Evolutionary conservation across 169 alveolate genomes (phyloP).

Genomic region (Babesia sp.): DNA sequence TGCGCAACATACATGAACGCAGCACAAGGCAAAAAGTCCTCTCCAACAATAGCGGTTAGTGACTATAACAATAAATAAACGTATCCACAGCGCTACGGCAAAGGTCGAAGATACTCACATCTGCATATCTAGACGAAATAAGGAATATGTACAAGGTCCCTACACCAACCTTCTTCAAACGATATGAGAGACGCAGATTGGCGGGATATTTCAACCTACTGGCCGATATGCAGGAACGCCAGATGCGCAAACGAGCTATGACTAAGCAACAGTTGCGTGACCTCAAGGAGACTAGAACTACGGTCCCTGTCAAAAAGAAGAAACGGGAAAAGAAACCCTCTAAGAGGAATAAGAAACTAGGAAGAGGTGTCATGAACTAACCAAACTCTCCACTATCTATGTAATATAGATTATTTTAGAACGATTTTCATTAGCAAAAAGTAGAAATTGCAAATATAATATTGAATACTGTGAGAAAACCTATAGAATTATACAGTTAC

Average conservation of each 20-base stretch:
- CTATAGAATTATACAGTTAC: too few species aligned
- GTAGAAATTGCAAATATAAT: too few species aligned
- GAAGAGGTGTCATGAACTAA: slow-evolving; percentile 30
- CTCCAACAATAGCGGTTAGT: slow-evolving; percentile 38
- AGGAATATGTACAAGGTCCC: slow-evolving; percentile 42
- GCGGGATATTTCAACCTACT: slow-evolving; percentile 60
- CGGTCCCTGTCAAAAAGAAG: slow-evolving; percentile 6
- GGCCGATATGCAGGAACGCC: slow-evolving; percentile 46
- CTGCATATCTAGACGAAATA: slow-evolving; percentile 60
- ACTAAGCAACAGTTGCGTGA: slow-evolving; percentile 4
- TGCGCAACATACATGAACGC: slow-evolving; percentile 10
- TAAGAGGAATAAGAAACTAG: slow-evolving; percentile 46
- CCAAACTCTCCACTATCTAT: too few species aligned
- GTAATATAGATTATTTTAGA: too few species aligned
- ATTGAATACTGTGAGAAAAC: too few species aligned
- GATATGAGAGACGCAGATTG: slow-evolving; percentile 58
- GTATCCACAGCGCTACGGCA: slow-evolving; percentile 34
- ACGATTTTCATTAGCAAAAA: too few species aligned
- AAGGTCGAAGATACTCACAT: slow-evolving; percentile 46
- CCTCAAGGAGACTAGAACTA: slow-evolving; percentile 6
- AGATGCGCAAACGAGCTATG: slow-evolving; percentile 25
- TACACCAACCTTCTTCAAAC: slow-evolving; percentile 38
- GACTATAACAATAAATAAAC: neutral
- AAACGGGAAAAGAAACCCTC: slow-evolving; percentile 51
- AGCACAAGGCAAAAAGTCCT: slow-evolving; percentile 34